Evolutionary conservation across 192 early-diverging fungal genomes (phyloP).

Genomic region (Dissophora globulifera): DNA sequence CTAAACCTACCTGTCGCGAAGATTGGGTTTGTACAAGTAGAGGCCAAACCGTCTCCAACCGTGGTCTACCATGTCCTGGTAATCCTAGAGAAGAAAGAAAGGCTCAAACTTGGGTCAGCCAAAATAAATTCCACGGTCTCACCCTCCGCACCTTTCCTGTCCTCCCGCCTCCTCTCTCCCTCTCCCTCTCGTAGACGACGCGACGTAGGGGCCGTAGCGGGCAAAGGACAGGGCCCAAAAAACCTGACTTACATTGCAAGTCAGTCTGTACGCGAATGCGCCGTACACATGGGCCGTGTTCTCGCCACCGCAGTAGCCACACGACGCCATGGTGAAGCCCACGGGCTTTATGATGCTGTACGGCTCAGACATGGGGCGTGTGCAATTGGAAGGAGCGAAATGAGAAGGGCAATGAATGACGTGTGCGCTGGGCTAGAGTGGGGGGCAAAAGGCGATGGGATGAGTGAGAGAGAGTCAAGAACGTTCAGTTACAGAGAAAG

Average conservation of each 20-base stretch:
- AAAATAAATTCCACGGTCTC: no score
- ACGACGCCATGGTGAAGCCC: slow-evolving; percentile 48
- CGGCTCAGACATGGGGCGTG: slow-evolving; percentile 39
- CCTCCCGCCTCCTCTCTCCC: no score
- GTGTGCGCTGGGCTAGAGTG: no score
- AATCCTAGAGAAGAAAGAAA: slow-evolving; percentile 29
- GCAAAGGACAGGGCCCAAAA: neutral
- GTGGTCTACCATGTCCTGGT: slow-evolving; percentile 40
- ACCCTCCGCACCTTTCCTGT: no score
- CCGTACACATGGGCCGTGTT: slow-evolving; percentile 44
- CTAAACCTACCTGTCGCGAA: slow-evolving; percentile 40
- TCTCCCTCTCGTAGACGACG: no score
- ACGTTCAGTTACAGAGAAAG: no score
- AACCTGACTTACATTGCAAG: slow-evolving; percentile 49
- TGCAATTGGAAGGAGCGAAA: no score
- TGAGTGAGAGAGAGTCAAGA: no score
- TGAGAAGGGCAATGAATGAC: no score
- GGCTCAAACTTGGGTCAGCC: no score
- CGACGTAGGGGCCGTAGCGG: no score
- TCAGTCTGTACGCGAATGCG: slow-evolving; percentile 42
- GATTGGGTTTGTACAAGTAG: slow-evolving; percentile 50
- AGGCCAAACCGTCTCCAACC: slow-evolving; percentile 51
- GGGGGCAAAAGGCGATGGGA: no score
- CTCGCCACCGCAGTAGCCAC: slow-evolving; percentile 45
- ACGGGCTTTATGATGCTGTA: slow-evolving; percentile 50